Conservation (phyloP, 164 flowering plant genomes). For the Amborella trichopoda region DNA sequence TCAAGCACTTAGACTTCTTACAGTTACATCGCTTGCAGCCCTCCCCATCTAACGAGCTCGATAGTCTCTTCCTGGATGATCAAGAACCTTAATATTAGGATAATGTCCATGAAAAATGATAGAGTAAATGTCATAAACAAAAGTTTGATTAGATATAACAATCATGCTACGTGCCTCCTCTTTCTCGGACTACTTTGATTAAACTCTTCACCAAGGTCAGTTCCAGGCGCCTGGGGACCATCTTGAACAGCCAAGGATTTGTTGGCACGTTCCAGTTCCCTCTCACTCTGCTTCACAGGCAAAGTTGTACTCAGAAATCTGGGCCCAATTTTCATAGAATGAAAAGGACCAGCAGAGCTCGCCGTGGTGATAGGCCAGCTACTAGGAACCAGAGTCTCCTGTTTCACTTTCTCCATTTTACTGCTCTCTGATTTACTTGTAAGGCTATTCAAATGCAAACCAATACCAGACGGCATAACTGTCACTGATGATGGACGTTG, state of each 20-base stretch:
- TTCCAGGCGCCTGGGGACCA: constrained; percentile 27
- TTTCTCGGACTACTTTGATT: constrained; percentile 71
- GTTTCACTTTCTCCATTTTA: constrained; percentile 28
- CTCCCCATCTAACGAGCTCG: constrained; percentile 38
- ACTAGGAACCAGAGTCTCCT: constrained; percentile 30
- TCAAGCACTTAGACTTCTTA: constrained; percentile 92
- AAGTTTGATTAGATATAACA: no score
- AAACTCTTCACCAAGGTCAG: constrained; percentile 33
- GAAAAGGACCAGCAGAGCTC: constrained; percentile 21
- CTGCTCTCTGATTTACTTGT: constrained; percentile 41
- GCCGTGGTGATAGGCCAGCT: constrained; percentile 27
- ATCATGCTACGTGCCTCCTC: constrained; percentile 65
- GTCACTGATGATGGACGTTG: no score
- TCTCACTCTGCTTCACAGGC: constrained; percentile 19
- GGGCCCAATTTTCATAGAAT: constrained; percentile 18
- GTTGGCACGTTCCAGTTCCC: constrained; percentile 20
- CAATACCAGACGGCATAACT: constrained; percentile 65
- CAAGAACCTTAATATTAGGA: neutral
- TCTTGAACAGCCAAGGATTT: constrained; percentile 26
- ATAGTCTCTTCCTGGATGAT: neutral
- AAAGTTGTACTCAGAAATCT: constrained; percentile 22
- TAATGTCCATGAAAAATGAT: neutral
- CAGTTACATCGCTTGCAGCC: constrained; percentile 92
- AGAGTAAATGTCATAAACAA: no score
- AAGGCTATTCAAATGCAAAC: constrained; percentile 85